Conservation (phyloP, 306 rosid genomes). For the Inga leiocalycina region DNA sequence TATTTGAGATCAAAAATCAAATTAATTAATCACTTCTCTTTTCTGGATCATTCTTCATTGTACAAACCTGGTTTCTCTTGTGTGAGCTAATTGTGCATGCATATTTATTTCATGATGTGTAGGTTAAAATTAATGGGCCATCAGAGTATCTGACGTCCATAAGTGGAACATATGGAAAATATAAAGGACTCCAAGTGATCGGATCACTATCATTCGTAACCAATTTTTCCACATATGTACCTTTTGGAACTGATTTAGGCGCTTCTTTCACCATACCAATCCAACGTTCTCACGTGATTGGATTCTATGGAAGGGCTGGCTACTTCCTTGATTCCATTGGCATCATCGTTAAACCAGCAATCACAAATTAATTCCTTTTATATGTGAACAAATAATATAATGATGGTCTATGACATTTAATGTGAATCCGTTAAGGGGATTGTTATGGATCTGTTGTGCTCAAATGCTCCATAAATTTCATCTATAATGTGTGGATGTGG, state of each 20-base stretch:
- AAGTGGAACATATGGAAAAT: background rate
- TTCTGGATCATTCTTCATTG: background rate
- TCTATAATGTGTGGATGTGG: too few relatives aligned
- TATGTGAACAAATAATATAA: too few relatives aligned
- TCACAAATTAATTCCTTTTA: too few relatives aligned
- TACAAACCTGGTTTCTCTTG: background rate
- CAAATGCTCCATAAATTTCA: too few relatives aligned
- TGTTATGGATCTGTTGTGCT: too few relatives aligned
- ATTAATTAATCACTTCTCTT: background rate
- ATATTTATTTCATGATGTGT: background rate
- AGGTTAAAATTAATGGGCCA: background rate
- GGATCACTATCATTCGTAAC: background rate
- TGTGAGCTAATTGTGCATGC: too few relatives aligned
- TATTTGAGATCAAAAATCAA: too few relatives aligned
- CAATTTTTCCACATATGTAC: background rate
- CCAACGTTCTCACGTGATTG: background rate
- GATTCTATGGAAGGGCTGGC: background rate
- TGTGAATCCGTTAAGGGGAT: too few relatives aligned
- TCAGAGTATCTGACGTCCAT: background rate
- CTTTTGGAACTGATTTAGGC: background rate
- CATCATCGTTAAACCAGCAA: background rate
- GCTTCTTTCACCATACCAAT: background rate
- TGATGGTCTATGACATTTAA: too few relatives aligned
- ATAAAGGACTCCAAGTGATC: background rate
- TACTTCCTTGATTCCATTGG: background rate